Evolutionary conservation across 495 filamentous ascomycete species (phyloP), one percentile per base, ranked within the genome.

Genomic region (Pseudoneurospora amorphoporcata): DNA sequence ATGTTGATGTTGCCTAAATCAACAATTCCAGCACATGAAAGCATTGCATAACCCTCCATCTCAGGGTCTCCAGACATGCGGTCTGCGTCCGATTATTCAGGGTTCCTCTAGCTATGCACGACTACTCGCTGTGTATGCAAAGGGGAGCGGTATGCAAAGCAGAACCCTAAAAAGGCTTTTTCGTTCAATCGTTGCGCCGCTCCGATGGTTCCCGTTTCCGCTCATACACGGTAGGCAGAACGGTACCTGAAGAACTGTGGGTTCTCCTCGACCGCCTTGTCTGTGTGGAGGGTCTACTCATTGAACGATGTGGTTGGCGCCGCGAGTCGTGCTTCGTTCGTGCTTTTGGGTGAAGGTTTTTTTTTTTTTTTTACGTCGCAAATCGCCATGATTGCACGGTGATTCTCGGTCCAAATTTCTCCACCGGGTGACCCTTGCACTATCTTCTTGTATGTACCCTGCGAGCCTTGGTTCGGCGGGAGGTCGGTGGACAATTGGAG

Each of bases 281-380:
- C 12, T 61, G 14, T 16, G 53, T 61, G 53, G 53, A 61, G 53
- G 53, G 12, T 17, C 53, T 35, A 35, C 53, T 61, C 29, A 32
- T 14, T 32, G 53, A 61, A 61, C 23, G 53, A 53, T 70, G 68
- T 70, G 68, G 68, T 68, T 69, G 72, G 69, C 43, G 65, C 41
- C 72, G 69, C 69, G 43, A 71, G 72, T 69, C 71, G 71, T 45
- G 71, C 68, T 68, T 73, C 68, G 38, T 71, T 69, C 69, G 72
- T 61, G 53, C 53, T 35, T 35, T 61, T 58, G 23, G 29, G 23
- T 29, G 10, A 58, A 58, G 47, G 47, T 35, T 35, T 61, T 61
- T 61, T 61, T 35, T 16, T 3, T 6, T 41, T 16, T 3, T 7
- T 32, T 70, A 17, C 23, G 23, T 70, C 32, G 69, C 69, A 45